These are phyloP conservation scores for Aureobasidium pullulans DNA, from an alignment of 2,329 filamentous ascomycete genomes.

Conservation along the genomic window DNA sequence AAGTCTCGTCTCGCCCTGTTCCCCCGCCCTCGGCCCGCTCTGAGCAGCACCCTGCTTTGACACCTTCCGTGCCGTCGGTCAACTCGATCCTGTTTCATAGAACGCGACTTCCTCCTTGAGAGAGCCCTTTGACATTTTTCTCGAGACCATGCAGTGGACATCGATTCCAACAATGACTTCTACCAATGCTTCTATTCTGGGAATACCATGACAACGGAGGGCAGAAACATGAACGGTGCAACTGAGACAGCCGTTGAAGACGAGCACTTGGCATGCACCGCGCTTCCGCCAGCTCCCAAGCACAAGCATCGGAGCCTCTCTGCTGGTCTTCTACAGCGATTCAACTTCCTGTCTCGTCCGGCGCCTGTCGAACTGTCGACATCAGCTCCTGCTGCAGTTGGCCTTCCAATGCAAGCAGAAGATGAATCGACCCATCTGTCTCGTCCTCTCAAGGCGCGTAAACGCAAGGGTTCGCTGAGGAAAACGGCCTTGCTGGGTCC, in stretches of 20 bases:
- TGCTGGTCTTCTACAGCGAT: conserved; percentile 6
- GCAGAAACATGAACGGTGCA: conserved; percentile 10
- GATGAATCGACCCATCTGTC: conserved; percentile 43
- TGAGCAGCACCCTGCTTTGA: not conserved
- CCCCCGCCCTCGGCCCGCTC: conserved; percentile 9
- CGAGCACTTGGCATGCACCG: conserved; percentile 4
- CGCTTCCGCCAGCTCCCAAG: not conserved
- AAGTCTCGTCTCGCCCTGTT: not conserved
- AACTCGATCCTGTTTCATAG: not conserved
- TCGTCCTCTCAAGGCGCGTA: conserved; percentile 50
- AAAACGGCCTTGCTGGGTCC: conserved; percentile 80
- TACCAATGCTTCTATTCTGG: not conserved
- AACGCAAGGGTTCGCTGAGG: conserved; percentile 74
- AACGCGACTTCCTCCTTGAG: not conserved
- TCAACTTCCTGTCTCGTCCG: conserved; percentile 7
- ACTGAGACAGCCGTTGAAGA: conserved; percentile 12
- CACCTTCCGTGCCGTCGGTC: not conserved
- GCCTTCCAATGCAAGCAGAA: conserved; percentile 12
- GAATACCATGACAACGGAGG: not conserved
- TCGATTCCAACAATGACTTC: not conserved
- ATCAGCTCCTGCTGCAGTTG: conserved; percentile 5
- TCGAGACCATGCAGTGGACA: not conserved
- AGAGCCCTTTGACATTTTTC: not conserved
- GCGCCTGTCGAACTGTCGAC: not conserved
- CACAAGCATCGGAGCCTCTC: conserved; percentile 4